Percentiles rank a stretch among this genome's conserved stretches.
These are phyloP conservation scores for Acer yangbiense DNA, from an alignment of 345 rosid genomes.

Conservation along the genomic window DNA sequence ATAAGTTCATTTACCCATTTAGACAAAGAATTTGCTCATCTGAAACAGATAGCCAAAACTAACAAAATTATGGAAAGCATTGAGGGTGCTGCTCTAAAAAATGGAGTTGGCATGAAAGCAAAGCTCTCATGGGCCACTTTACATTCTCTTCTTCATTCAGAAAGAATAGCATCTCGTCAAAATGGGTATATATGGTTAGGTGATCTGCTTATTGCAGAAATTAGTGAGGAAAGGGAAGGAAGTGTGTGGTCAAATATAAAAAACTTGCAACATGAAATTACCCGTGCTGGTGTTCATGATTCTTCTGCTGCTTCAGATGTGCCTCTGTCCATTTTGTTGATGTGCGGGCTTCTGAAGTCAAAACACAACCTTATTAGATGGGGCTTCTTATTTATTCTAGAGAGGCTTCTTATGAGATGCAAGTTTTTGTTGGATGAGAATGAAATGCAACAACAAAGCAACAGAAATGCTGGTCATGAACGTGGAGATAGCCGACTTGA, in stretches of 20 bases:
- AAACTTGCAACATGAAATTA: slow-evolving; percentile 65
- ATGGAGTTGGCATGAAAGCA: slow-evolving; percentile 51
- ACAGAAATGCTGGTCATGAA: slow-evolving; percentile 42
- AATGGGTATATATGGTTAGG: slow-evolving; percentile 97
- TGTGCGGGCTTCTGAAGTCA: slow-evolving; percentile 95
- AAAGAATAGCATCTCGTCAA: slow-evolving; percentile 71
- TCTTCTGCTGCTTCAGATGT: slow-evolving; percentile 65
- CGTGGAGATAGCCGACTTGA: slow-evolving; percentile 63
- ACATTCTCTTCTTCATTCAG: slow-evolving; percentile 97
- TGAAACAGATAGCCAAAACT: slow-evolving; percentile 76
- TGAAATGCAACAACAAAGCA: slow-evolving; percentile 60
- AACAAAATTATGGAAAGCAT: slow-evolving; percentile 64
- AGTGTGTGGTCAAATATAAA: slow-evolving; percentile 73
- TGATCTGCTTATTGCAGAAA: slow-evolving; percentile 91
- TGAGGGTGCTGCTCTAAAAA: slow-evolving; percentile 39
- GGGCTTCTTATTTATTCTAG: slow-evolving; percentile 87
- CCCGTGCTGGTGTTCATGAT: slow-evolving; percentile 71
- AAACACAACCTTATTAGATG: slow-evolving; percentile 68
- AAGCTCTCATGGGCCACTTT: slow-evolving; percentile 83
- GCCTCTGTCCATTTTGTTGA: slow-evolving; percentile 78
- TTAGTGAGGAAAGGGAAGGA: slow-evolving; percentile 63
- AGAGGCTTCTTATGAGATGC: slow-evolving; percentile 96
- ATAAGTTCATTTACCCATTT: slow-evolving; percentile 87
- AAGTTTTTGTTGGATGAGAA: slow-evolving; percentile 89
- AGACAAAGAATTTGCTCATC: slow-evolving; percentile 81